These are phyloP conservation scores for Talaromyces sp. DNA, from an alignment of 2,329 filamentous ascomycete species.

Conservation along the genomic window DNA sequence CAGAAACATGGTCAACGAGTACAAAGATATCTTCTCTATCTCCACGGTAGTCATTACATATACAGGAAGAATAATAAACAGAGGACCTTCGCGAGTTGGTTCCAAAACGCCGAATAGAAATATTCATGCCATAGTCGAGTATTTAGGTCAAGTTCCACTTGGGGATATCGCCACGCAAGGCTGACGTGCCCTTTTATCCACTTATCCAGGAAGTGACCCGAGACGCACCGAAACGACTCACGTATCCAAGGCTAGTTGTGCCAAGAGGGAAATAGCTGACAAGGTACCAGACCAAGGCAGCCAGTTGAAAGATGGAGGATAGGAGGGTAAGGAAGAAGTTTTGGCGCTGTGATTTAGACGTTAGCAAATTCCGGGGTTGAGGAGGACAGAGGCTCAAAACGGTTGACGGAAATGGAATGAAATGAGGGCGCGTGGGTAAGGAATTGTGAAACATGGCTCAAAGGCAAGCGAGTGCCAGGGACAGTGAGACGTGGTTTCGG, in stretches of 20 bases:
- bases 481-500: conserved; percentile 16
- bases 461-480: conserved; percentile 3
- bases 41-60: conserved; percentile 1
- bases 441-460: not conserved
- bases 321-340: conserved; percentile 83
- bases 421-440: not conserved
- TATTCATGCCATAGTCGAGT: no score
- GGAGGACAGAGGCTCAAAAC: conserved; percentile 7
- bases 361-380: not conserved
- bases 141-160: no score
- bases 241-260: conserved; percentile 80
- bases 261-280: conserved; percentile 99
- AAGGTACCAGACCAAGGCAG: conserved; percentile 85
- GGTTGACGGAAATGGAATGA: not conserved
- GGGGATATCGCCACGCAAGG: not conserved
- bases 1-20: conserved; percentile 10
- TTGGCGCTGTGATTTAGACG: conserved; percentile 63
- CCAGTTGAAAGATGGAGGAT: conserved; percentile 80
- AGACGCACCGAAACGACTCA: conserved; percentile 81
- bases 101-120: not conserved
- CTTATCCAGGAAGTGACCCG: conserved; percentile 87
- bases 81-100: not conserved
- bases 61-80: not conserved
- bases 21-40: conserved; percentile 1
- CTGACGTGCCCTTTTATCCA: conserved; percentile 53